Evolutionary conservation across 371 early-diverging fungal genomes (phyloP), one percentile per base, ranked within the genome.

Genomic region (Mortierella sp.): DNA sequence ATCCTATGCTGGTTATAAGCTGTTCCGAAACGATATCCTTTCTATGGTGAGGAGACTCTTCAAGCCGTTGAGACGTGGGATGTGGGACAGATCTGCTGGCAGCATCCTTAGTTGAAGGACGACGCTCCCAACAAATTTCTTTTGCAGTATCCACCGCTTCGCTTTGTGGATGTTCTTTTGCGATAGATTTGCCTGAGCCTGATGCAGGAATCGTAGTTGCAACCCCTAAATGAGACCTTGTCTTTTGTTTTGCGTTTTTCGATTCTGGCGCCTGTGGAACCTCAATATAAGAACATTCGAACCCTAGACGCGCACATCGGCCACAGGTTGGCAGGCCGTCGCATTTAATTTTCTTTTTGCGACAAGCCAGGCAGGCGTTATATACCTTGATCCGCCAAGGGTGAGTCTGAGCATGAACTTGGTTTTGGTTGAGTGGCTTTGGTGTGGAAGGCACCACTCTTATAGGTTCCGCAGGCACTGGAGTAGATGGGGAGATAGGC

Each of bases 301-400:
- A 88, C 69, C 65, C 89, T 84, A 63, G 89, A 85, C 19, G 89
- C 83, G 83, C 85, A 71, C 91, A 91, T 9, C 91, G 89, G 8
- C 85, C 85, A 76, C 91, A 91, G 2, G 88, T 89, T 1, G 91
- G 91, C 65, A 87, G 91, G 11, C 89, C 88, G 63, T 91, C 89
- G 75, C 91, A 91, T 64, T 91, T 91, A 63, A 91, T 88, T 70
- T 89, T 90, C 59, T 89, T 91, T 80, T 91, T 91, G 63, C 89
- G 86, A 77, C 90, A 90, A 19, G 82, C 76, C 11, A 81, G 66
- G 58, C 82, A 81, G 13, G 82, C 82, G 15, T 76, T 81, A 65
- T 81, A 81, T 63, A 81, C 82, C 50, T 81, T 81, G 52, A 81
- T 81, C 40, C 82, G 63, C 82, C 82, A 81, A 15, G 82, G 82